Conservation (phyloP, 2,329 filamentous ascomycete genomes). For the Cryoendolithus antarcticus region DNA sequence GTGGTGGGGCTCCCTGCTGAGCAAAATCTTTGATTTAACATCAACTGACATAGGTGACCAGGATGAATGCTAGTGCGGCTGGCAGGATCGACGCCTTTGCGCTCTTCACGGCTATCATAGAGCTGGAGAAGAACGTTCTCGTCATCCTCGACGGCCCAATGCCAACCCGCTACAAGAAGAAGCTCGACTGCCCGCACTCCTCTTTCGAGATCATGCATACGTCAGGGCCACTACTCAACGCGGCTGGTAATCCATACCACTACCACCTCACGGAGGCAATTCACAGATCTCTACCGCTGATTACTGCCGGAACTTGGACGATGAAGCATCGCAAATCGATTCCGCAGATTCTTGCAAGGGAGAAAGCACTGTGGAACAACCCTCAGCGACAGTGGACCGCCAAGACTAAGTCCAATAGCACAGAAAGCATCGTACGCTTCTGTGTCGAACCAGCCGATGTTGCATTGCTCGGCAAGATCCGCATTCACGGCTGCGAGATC, state of each 20-base stretch:
- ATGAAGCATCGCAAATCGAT: not conserved
- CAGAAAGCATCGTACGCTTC: not conserved
- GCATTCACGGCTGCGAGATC: not conserved
- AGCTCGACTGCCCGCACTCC: not conserved
- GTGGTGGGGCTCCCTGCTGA: not conserved
- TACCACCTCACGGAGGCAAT: not conserved
- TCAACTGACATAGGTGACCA: no score
- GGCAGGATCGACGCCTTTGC: slow-evolving; percentile 1
- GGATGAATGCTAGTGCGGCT: not conserved
- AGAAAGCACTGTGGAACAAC: not conserved
- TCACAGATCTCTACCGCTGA: not conserved
- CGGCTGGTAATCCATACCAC: not conserved
- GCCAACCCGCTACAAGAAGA: not conserved
- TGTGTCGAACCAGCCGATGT: not conserved
- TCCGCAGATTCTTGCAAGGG: not conserved
- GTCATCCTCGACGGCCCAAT: slow-evolving; percentile 2
- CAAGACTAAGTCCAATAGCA: not conserved
- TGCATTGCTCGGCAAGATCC: not conserved
- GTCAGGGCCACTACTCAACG: not conserved
- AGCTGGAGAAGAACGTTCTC: not conserved
- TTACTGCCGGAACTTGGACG: not conserved
- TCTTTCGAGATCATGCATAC: not conserved
- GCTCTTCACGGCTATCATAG: not conserved
- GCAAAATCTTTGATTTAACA: not conserved
- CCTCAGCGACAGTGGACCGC: not conserved